phyloP scores from a whole-genome alignment of 495 filamentous ascomycete genomes.

The Aspergillus diversus region DNA sequence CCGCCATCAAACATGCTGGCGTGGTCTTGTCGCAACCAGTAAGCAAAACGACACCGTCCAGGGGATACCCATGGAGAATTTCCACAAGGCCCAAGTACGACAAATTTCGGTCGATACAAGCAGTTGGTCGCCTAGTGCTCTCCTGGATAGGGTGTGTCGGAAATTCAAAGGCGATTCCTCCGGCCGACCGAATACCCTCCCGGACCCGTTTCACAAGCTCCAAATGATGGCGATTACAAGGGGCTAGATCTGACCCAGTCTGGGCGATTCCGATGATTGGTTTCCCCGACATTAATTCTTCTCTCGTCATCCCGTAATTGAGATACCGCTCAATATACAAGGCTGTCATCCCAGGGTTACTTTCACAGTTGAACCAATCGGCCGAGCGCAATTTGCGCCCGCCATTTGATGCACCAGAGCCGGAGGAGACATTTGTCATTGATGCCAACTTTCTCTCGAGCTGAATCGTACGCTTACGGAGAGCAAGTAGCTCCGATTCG shows the following conservation, averaged over 20 bases:
- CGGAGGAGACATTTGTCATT: constrained; percentile 24
- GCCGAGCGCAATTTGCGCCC: constrained; percentile 48
- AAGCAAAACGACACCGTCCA: constrained; percentile 59
- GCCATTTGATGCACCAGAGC: constrained; percentile 13
- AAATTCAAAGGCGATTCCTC: constrained; percentile 60
- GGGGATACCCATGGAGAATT: constrained; percentile 53
- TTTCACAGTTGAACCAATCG: constrained; percentile 51
- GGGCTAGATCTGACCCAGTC: constrained; percentile 57
- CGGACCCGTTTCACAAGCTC: constrained; percentile 57
- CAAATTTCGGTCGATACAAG: constrained; percentile 57
- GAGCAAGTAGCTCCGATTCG: constrained; percentile 40
- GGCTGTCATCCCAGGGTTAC: constrained; percentile 54
- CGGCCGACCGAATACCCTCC: constrained; percentile 56
- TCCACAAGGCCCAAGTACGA: constrained; percentile 57
- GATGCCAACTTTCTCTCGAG: constrained; percentile 38
- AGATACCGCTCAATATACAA: constrained; percentile 60
- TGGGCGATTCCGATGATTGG: constrained; percentile 63
- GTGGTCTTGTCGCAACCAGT: constrained; percentile 64
- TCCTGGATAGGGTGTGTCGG: constrained; percentile 62
- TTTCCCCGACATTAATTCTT: constrained; percentile 57
- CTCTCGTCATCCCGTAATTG: constrained; percentile 57
- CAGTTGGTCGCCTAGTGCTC: constrained; percentile 52
- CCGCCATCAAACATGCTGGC: constrained; percentile 59
- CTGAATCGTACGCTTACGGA: constrained; percentile 40
- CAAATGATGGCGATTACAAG: constrained; percentile 58